Evolutionary conservation across 345 rosid species (phyloP), one percentile per base, ranked within the genome.

Genomic region (Moricandia moricandioides): DNA sequence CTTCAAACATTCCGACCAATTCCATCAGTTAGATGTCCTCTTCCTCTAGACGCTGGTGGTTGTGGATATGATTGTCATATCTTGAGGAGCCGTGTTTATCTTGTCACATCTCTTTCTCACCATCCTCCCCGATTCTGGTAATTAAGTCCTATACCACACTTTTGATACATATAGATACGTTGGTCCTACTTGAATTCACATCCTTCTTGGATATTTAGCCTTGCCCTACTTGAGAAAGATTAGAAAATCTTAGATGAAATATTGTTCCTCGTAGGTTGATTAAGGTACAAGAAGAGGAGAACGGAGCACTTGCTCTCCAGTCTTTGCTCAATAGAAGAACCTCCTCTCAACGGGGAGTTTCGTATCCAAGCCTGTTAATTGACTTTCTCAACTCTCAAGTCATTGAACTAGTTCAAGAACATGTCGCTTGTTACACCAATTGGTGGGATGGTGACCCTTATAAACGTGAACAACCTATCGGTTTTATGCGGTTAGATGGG

Each of bases 321-420:
- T 9, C 13, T 63, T 35, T 72, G 18, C 52, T 72, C 70, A 4
- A 5, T n/a, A 34, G 51, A 49, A 49, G 51, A 51, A 47, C 14
- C 26, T 62, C 68, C 8, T 61, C 51, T 13, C 16, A 24, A 31
- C 21, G 21, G 10, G 11, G 24, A 51, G 17, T 31, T 37, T 3
- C 52, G 60, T 21, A 51, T 51, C 76, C 54, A 12, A 17, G 17
- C 17, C 24, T 72, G 2, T 72, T 61, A 2, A 2, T 62, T 72
- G 76, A 72, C 13, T 49, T 62, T 27, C 69, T 72, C 16, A 33
- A 34, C 10, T 33, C 37, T 33, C 37, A 62, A 31, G 26, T 62
- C 51, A 1, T 24, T 72, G 76, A 49, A 52, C 52, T 72, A 62
- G 61, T 49, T 12, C 61, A 62, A 49, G 76, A 72, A 62, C 76